Evolutionary conservation across 2,329 filamentous ascomycete genomes (phyloP).

Genomic region (Thermoascus crustaceus): DNA sequence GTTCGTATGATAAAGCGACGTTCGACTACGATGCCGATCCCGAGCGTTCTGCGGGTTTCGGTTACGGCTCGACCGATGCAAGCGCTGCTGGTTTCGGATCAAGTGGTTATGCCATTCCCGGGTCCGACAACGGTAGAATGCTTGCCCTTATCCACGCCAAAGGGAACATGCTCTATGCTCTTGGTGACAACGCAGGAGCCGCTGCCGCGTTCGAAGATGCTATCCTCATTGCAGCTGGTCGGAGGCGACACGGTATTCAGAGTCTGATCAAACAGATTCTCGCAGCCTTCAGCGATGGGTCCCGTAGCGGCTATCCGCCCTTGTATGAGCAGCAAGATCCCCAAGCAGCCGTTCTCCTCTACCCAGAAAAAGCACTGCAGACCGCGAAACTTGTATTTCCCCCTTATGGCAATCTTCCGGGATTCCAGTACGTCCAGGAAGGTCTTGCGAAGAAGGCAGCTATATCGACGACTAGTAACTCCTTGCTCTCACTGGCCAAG

Average conservation of each 20-base stretch:
- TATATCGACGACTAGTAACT: constrained; percentile 90
- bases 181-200: constrained; percentile 72
- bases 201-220: constrained; percentile 91
- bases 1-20: constrained; percentile 47
- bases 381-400: constrained; percentile 80
- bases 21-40: constrained; percentile 49
- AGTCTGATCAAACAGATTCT: constrained; percentile 74
- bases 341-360: constrained; percentile 63
- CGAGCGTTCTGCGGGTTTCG: constrained; percentile 18
- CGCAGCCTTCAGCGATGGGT: constrained; percentile 52
- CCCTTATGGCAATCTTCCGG: constrained; percentile 66
- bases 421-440: constrained; percentile 63
- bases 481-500: constrained; percentile 85
- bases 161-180: constrained; percentile 92
- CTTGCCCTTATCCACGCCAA: constrained; percentile 93
- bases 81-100: constrained; percentile 55
- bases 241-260: constrained; percentile 60
- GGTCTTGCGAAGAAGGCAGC: constrained; percentile 68
- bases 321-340: constrained; percentile 24
- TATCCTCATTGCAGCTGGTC: constrained; percentile 76
- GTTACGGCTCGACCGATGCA: constrained; percentile 20
- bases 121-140: constrained; percentile 83
- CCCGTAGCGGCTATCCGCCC: constrained; percentile 30
- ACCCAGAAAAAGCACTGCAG: constrained; percentile 72
- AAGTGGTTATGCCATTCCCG: constrained; percentile 77